Evolutionary conservation across 2,329 filamentous ascomycete genomes (phyloP), one percentile per base, ranked within the genome.

Genomic region (Exserohilum rostratum): DNA sequence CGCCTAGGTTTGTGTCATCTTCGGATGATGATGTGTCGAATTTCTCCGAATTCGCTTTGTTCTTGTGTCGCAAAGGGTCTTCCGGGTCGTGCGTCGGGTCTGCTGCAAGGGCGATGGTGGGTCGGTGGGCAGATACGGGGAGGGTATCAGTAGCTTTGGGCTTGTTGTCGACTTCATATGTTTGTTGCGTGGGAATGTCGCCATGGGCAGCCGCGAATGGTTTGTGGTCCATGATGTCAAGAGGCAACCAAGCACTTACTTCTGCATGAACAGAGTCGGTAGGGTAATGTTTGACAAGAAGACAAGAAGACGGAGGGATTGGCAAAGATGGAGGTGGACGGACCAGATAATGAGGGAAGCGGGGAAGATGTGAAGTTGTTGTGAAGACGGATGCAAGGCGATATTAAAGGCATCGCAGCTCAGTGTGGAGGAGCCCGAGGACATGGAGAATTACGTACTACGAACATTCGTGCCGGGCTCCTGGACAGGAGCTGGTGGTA

Each of bases 81-180:
- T 67, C 57, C 2, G 60, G 60, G 15, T 64, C 55, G 39, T 67
- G 49, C 46, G 54, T 66, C 35, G 60, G 50, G 46, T 65, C 60
- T 60, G 60, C 62, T 60, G 55, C 60, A 50, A 65, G 61, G 46
- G 63, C 50, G 29, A 65, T 40, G 31, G 52, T 66, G 33, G 64
- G 65, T 40, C 64, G 57, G 15, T 67, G 46, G 46, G 53, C 49
- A 15, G 61, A 65, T 20, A 62, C 31, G 6, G 57, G 55, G 39
- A 60, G 54, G 44, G 52, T 46, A 30, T 53, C 52, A 39, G 56
- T 43, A 55, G 58, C 55, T 52, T 58, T 47, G 54, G 50, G 58
- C 54, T 62, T 57, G 53, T 52, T 45, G 53, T 58, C 43, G 30
- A 37, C 47, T 31, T 20, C 27, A 38, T 57, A 15, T 45, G 46